Conservation (phyloP, 352 stramenopile genomes). For the Phytophthora ramorum region DNA sequence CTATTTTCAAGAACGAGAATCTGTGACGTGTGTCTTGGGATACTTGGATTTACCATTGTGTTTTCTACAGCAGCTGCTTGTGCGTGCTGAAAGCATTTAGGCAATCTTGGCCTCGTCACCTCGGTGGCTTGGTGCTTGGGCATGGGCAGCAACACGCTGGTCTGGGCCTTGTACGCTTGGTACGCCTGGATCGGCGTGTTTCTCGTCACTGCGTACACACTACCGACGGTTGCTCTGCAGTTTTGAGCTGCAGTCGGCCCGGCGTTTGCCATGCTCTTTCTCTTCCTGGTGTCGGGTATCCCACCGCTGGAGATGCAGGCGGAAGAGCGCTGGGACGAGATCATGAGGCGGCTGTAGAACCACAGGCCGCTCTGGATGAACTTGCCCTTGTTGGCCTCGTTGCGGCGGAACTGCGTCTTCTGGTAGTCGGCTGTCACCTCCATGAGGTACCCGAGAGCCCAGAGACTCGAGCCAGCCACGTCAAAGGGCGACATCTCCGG, state of each 20-base stretch:
- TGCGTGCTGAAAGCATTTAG: neutral
- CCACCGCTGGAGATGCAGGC: no score
- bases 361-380: conserved; percentile 89
- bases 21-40: neutral
- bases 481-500: conserved; percentile 44
- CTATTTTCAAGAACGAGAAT: conserved; percentile 15
- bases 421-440: conserved; percentile 84
- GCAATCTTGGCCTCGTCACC: conserved; percentile 6
- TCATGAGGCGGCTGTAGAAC: conserved; percentile 89
- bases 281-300: no score
- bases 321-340: no score
- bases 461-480: conserved; percentile 50
- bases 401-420: conserved; percentile 80
- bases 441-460: conserved; percentile 72
- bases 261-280: no score
- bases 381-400: conserved; percentile 69
- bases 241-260: no score
- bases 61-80: no score
- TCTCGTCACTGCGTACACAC: no score
- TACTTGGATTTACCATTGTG: neutral
- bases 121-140: conserved; percentile 20
- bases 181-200: conserved; percentile 65
- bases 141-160: conserved; percentile 64
- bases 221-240: no score
- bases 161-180: conserved; percentile 80